Base-by-base conservation (phyloP, 208 protist species). In the Acanthamoeba sp. region DNA sequence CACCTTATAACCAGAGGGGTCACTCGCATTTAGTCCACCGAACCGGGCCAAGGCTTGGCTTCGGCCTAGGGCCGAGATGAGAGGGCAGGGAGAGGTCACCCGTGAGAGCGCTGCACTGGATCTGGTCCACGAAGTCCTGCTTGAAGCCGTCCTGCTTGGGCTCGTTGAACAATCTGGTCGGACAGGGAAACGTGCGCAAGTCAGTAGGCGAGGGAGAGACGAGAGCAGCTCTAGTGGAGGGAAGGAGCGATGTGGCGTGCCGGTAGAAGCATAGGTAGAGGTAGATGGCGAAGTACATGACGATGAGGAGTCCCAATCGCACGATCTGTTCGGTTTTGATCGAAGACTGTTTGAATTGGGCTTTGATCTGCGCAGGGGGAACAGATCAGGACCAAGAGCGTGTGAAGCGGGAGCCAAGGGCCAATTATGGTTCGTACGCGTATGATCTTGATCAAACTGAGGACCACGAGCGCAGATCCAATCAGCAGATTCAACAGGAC, bases 311-410 rank as follows among this genome's bases (percentile, higher is more conserved):
- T 14, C 71, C 71, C 71, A 80, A 24, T 0, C 36, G 71, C 7
- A 80, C 48, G 36, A 80, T 80, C 71, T 80, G 71, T 24, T 80
- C 71, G 1, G 29, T 29, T 20, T 80, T 80, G 36, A 80, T 80
- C 0, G 71, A 80, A 22, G 71, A 80, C 24, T 80, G 71, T 36
- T 80, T 80, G 71, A 80, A 80, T 36, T 80, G 42, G 20, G 71
- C 71, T 36, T 80, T 80, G 0, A 48, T 36, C 71, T 80, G 45
- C 0, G 5, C n/a, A n/a, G n/a, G n/a, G n/a, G n/a, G n/a, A n/a
- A n/a, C n/a, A n/a, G n/a, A n/a, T n/a, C n/a, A n/a, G n/a, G n/a
- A n/a, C n/a, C n/a, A n/a, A n/a, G n/a, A n/a, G n/a, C n/a, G n/a
- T n/a, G n/a, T n/a, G n/a, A n/a, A n/a, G n/a, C n/a, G n/a, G n/a